phyloP scores from a whole-genome alignment of 2,329 filamentous ascomycete species.

The Whalleya microplaca region DNA sequence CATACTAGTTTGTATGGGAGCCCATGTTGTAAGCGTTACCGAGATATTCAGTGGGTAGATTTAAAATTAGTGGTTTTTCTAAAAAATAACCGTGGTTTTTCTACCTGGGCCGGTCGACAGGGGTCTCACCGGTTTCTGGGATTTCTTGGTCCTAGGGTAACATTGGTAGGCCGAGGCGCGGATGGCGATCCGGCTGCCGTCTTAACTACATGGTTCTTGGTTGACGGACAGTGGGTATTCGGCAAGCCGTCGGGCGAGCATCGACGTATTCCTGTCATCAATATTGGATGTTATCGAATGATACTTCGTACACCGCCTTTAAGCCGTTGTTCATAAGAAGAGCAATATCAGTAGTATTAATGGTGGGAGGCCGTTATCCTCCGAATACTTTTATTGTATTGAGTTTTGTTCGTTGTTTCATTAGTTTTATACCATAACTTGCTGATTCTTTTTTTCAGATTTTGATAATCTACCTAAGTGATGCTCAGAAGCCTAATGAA shows the following conservation, averaged over 20 bases:
- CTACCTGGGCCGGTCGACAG: conserved; percentile 14
- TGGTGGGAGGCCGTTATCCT: neutral
- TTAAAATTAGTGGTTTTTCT: too few species aligned
- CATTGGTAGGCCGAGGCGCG: conserved; percentile 17
- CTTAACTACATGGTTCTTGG: conserved; percentile 13
- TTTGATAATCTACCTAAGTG: too few species aligned
- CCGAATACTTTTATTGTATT: neutral
- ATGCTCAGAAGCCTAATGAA: too few species aligned
- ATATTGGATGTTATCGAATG: conserved; percentile 16
- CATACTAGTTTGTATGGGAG: too few species aligned
- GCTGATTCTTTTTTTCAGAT: neutral
- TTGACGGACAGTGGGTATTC: conserved; percentile 10
- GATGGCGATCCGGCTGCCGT: conserved; percentile 24
- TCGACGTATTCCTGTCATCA: neutral
- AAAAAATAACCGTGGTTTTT: too few species aligned
- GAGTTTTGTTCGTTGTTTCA: neutral
- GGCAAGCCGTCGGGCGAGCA: conserved; percentile 10
- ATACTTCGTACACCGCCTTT: conserved; percentile 1
- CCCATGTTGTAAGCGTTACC: too few species aligned
- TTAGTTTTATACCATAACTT: neutral
- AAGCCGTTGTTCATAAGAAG: neutral
- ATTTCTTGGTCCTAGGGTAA: conserved; percentile 13
- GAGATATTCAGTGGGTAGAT: too few species aligned
- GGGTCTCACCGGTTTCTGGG: conserved; percentile 25
- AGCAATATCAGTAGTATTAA: neutral